phyloP scores from a whole-genome alignment of 129 eudicot genomes.

The Escallonia rubra region DNA sequence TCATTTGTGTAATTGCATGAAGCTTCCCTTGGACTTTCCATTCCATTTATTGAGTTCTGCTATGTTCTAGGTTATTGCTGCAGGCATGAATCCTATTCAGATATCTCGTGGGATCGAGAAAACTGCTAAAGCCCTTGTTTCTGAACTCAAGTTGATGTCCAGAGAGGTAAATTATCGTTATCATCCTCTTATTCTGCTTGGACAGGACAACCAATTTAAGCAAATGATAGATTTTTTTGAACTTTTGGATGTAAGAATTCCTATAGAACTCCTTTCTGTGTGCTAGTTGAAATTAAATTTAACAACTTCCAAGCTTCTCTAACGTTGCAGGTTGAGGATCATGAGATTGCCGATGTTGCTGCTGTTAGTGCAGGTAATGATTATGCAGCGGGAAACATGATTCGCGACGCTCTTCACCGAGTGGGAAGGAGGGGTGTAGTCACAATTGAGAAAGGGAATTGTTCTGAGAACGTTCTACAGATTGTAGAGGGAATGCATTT shows the following conservation, averaged over 20 bases:
- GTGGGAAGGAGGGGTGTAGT: slow-evolving; percentile 81
- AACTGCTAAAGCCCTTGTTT: slow-evolving; percentile 70
- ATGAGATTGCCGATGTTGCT: slow-evolving; percentile 83
- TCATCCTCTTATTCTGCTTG: not conserved
- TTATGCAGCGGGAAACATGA: slow-evolving; percentile 65
- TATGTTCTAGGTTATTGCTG: slow-evolving; percentile 62
- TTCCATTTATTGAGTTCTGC: slow-evolving; percentile 2
- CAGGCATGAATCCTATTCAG: slow-evolving; percentile 79
- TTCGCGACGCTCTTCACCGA: slow-evolving; percentile 56
- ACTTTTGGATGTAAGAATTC: not conserved
- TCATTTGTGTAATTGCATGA: not conserved
- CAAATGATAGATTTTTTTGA: not conserved
- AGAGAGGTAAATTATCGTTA: slow-evolving; percentile 48
- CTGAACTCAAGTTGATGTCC: slow-evolving; percentile 69
- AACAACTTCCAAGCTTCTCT: slow-evolving; percentile 11
- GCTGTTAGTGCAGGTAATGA: slow-evolving; percentile 90
- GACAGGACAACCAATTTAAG: too few species aligned
- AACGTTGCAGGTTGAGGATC: slow-evolving; percentile 77
- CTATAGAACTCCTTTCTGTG: slow-evolving; percentile 13
- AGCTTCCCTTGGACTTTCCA: not conserved
- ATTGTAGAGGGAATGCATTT: slow-evolving; percentile 85
- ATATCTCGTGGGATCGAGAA: slow-evolving; percentile 79
- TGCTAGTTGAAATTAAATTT: not conserved
- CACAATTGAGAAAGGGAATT: slow-evolving; percentile 68
- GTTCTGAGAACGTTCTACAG: slow-evolving; percentile 39